These are phyloP conservation scores for Ramichloridium luteum DNA, from an alignment of 2,329 filamentous ascomycete genomes.

Conservation along the genomic window DNA sequence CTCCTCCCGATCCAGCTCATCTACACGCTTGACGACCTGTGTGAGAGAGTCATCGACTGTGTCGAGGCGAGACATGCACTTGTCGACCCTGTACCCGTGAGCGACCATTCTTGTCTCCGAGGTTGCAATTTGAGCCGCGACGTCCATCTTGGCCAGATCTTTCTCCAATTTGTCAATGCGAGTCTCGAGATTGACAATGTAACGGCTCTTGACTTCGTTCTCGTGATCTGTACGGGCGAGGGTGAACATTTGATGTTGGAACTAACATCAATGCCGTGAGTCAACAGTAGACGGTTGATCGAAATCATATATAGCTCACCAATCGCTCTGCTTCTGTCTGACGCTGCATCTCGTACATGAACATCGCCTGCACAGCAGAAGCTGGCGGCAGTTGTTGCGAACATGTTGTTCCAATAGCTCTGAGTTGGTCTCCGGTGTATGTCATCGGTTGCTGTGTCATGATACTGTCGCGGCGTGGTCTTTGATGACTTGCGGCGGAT, in stretches of 20 bases:
- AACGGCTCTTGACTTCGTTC: slow-evolving; percentile 4
- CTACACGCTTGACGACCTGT: slow-evolving; percentile 2
- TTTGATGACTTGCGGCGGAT: background rate
- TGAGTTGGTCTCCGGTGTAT: slow-evolving; percentile 7
- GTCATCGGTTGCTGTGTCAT: background rate
- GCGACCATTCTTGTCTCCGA: slow-evolving; percentile 6
- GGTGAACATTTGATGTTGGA: slow-evolving; percentile 16
- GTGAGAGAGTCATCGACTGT: slow-evolving; percentile 3
- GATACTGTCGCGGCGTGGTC: background rate
- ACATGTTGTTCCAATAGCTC: slow-evolving; percentile 11
- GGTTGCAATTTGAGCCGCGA: slow-evolving; percentile 11
- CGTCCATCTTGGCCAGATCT: slow-evolving; percentile 6
- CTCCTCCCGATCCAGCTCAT: slow-evolving; percentile 4
- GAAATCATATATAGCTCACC: background rate
- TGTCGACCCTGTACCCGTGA: slow-evolving; percentile 7
- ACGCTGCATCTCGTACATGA: slow-evolving; percentile 7
- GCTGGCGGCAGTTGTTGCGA: slow-evolving; percentile 15
- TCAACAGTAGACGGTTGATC: background rate
- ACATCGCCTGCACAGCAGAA: slow-evolving; percentile 5
- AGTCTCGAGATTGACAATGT: slow-evolving; percentile 8
- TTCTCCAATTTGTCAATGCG: slow-evolving; percentile 11
- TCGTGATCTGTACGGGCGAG: slow-evolving; percentile 9
- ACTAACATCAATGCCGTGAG: slow-evolving; percentile 3
- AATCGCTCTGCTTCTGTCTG: slow-evolving; percentile 17
- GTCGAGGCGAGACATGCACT: slow-evolving; percentile 3